Conservation (phyloP, 2,329 filamentous ascomycete genomes). For the Sporothrix pseudoabietina region DNA sequence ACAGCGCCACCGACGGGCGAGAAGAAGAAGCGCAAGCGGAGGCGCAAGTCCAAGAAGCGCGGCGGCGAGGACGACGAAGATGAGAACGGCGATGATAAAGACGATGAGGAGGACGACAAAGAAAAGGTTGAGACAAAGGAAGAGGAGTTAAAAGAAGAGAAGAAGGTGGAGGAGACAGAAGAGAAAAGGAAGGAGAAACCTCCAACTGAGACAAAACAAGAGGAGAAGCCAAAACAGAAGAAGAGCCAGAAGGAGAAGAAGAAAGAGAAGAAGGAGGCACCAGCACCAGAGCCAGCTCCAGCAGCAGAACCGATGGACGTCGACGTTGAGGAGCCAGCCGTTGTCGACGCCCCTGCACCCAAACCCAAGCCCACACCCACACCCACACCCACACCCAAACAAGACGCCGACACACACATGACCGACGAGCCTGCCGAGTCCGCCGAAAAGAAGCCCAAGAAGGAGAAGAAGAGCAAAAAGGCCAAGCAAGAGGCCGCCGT, state of each 20-base stretch:
- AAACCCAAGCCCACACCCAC: too few species aligned
- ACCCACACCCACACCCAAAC: neutral
- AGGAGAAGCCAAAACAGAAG: constrained; percentile 31
- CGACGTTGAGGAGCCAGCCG: neutral
- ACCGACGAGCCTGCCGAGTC: neutral
- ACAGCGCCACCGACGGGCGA: constrained; percentile 22
- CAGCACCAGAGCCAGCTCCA: too few species aligned
- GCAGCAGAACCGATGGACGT: neutral
- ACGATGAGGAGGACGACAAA: neutral
- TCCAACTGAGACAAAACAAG: neutral
- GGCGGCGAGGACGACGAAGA: constrained; percentile 21
- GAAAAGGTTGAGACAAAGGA: neutral
- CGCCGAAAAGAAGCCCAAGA: constrained; percentile 42
- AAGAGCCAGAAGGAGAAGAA: constrained; percentile 37
- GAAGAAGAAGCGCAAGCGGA: constrained; percentile 32
- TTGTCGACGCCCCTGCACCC: neutral
- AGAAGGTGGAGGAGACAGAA: neutral
- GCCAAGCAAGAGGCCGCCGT: constrained; percentile 38
- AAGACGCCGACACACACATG: constrained; percentile 34
- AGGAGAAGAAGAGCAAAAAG: constrained; percentile 36
- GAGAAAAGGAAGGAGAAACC: neutral
- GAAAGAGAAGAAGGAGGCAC: constrained; percentile 12
- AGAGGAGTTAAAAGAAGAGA: neutral
- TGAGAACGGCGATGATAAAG: neutral
- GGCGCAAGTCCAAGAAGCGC: constrained; percentile 33